These are phyloP conservation scores for Candida rishiriensis DNA, from an alignment of 805 yeast genomes.

Conservation along the genomic window DNA sequence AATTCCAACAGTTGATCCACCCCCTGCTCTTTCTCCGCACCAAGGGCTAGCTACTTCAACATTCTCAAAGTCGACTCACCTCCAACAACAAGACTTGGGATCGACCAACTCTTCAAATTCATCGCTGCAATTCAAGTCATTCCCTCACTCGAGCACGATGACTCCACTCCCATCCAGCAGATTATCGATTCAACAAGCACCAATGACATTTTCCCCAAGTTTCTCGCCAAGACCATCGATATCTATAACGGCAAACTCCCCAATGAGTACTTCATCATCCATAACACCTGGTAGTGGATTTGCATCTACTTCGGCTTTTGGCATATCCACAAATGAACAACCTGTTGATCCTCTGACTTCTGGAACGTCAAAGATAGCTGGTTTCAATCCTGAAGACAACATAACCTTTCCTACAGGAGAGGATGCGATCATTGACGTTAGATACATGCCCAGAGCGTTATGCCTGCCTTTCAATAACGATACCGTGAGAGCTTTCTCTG, in stretches of 20 bases:
- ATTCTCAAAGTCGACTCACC: background rate
- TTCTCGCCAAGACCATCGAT: background rate
- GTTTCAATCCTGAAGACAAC: slow-evolving; percentile 2
- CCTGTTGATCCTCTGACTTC: background rate
- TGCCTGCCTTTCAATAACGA: slow-evolving; percentile 63
- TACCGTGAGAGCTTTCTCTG: slow-evolving; percentile 62
- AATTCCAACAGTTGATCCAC: slow-evolving; percentile 41
- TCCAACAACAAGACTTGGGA: background rate
- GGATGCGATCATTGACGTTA: slow-evolving; percentile 43
- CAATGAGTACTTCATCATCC: background rate
- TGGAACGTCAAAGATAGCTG: slow-evolving; percentile 1
- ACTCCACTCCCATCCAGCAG: background rate
- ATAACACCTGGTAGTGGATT: too few species aligned
- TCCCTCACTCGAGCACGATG: background rate
- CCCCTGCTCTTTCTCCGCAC: slow-evolving; percentile 11
- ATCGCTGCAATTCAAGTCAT: background rate
- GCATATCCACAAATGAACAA: background rate
- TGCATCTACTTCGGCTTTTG: background rate
- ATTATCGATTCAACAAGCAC: background rate
- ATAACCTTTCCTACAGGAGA: slow-evolving; percentile 13
- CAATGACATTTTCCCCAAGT: slow-evolving; percentile 2
- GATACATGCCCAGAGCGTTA: slow-evolving; percentile 61
- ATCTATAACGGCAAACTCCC: background rate
- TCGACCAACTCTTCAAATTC: background rate
- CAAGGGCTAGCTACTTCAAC: background rate